phyloP scores from a whole-genome alignment of 2,329 filamentous ascomycete species.

The Emergomyces africanus region DNA sequence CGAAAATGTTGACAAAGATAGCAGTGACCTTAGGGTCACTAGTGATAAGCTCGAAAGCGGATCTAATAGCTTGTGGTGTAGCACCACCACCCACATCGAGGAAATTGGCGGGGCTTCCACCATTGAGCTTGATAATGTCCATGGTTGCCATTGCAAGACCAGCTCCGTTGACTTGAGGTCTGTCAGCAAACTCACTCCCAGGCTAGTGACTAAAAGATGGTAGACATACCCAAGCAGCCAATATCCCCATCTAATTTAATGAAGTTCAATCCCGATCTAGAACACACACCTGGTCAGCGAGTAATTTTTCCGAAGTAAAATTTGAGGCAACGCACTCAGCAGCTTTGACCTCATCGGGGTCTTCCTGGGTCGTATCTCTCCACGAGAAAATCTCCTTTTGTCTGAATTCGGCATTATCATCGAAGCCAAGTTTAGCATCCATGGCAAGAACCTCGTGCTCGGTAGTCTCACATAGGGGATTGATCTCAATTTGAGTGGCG shows the following conservation, averaged over 20 bases:
- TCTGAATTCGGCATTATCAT: slow-evolving; percentile 97
- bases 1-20: slow-evolving; percentile 99
- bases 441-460: slow-evolving; percentile 98
- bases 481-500: slow-evolving; percentile 99
- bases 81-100: slow-evolving; percentile 96
- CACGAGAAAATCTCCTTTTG: slow-evolving; percentile 92
- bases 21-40: slow-evolving; percentile 96
- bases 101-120: slow-evolving; percentile 94
- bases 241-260: slow-evolving; percentile 99
- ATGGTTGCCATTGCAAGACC: slow-evolving; percentile 99
- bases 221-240: slow-evolving; percentile 57
- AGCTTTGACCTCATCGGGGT: slow-evolving; percentile 93
- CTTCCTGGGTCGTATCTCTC: slow-evolving; percentile 92
- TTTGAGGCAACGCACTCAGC: slow-evolving; percentile 49
- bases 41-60: slow-evolving; percentile 97
- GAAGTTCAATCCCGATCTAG: slow-evolving; percentile 73
- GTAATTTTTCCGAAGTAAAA: background rate
- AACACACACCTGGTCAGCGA: background rate
- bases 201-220: background rate
- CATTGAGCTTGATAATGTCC: slow-evolving; percentile 99
- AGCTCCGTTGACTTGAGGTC: slow-evolving; percentile 68
- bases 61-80: slow-evolving; percentile 89
- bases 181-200: background rate
- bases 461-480: slow-evolving; percentile 94
- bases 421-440: slow-evolving; percentile 98